Conservation (phyloP, 176 grass and related monocot species). For the Oryza australiensis region DNA sequence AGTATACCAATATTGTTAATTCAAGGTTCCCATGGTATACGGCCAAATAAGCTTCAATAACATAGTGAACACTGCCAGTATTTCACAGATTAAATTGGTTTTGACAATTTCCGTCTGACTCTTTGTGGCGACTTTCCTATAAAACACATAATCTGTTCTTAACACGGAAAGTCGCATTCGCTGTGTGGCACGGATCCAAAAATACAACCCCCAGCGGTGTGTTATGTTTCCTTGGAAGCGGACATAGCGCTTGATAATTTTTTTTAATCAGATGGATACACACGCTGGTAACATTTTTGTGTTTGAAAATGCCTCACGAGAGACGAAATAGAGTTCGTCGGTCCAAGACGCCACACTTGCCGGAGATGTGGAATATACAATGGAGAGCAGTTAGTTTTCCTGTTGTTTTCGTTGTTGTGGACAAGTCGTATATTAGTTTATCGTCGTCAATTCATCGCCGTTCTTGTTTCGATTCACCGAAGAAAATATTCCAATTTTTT, state of each 20-base stretch:
- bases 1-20: neutral
- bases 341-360: neutral
- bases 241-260: slow-evolving; percentile 4
- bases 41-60: neutral
- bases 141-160: neutral
- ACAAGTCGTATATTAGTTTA: neutral
- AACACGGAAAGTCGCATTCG: neutral
- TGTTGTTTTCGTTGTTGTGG: neutral
- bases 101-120: neutral
- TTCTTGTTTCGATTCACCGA: neutral
- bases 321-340: neutral
- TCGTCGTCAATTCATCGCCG: neutral
- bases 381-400: neutral
- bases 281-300: neutral
- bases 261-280: slow-evolving; percentile 1
- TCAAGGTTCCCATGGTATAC: neutral
- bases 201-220: neutral
- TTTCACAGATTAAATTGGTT: neutral
- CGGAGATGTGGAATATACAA: neutral
- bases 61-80: neutral
- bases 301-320: neutral
- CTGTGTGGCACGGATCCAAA: neutral
- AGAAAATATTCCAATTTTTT: neutral
- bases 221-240: slow-evolving; percentile 31
- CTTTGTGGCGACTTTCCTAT: neutral